Base-by-base conservation (phyloP, 257 asterid genomes). In the Solanum gandarillasii region DNA sequence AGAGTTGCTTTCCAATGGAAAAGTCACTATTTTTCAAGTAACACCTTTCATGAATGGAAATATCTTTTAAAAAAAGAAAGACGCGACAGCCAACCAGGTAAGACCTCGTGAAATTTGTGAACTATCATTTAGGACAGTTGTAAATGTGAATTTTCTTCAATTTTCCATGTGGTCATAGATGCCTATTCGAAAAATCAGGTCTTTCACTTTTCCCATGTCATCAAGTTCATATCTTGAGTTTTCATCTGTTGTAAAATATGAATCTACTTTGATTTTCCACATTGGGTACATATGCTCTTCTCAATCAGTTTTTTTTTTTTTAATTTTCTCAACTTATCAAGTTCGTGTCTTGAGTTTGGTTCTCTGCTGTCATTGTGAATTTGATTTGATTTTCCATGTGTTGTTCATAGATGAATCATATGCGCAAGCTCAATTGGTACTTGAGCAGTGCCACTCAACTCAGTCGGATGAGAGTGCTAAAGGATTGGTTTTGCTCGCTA, bases 401-500 rank as follows among this genome's bases (percentile, higher is more conserved):
- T 39, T 13, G 20, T 82, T 48, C 7, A 88, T 91, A 95, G 99
- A 94, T 67, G 99, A 95, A 81, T 93, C 98, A 29, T 93, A 93
- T 90, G 91, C 94, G 3, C 94, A 92, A 88, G 96, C 96, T 82
- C 83, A 92, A 76, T 89, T 95, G 93, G 91, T 97, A 25, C 88
- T 97, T 94, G 98, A 97, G 81, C 99, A 97, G 94, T 97, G 99
- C 87, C 94, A 92, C 83, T 90, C 98, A 67, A 88, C 92, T 88
- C 98, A 93, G 87, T 68, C 92, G 16, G 99, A 97, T 88, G 96
- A 93, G 70, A 88, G 90, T 88, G 93, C 98, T 39, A 97, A 91
- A 93, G 99, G 95, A 79, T 90, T 94, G 87, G 98, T 94, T 88
- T 90, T 94, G 52, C 92, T 97, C 14, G 95, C 99, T 86, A 94